A percentile compares a stretch with the other conserved stretches of the same genome.
Evolutionary conservation across 176 grass and related monocot species (phyloP).

Genomic region (Cenchrus americanus): DNA sequence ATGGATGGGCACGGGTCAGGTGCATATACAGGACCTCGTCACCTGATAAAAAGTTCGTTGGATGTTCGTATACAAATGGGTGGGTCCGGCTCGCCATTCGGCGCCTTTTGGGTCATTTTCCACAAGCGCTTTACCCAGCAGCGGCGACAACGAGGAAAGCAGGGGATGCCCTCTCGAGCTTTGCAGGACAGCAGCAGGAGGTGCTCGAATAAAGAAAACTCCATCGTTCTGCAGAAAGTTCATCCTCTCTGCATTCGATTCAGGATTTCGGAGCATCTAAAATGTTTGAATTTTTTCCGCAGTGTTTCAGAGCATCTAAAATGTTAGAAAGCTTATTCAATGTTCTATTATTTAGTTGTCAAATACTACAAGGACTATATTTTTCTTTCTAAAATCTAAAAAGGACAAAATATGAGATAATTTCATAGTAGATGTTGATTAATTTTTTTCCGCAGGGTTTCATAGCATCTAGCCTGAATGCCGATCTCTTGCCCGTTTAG

Average conservation of each 20-base stretch:
- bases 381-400: too few species aligned
- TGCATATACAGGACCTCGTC: not conserved
- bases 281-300: too few species aligned
- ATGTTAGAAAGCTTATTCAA: too few species aligned
- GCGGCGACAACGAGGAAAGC: constrained; percentile 24
- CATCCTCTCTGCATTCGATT: too few species aligned
- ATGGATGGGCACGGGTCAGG: not conserved
- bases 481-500: not conserved
- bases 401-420: too few species aligned
- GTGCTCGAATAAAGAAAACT: constrained; percentile 16
- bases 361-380: too few species aligned
- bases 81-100: constrained; percentile 12
- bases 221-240: not conserved
- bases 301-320: not conserved
- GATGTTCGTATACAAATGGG: constrained; percentile 23
- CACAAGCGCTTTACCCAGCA: constrained; percentile 20
- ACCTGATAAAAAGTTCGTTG: constrained; percentile 49
- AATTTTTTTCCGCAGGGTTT: too few species aligned
- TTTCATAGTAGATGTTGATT: too few species aligned
- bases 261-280: not conserved
- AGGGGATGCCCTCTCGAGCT: constrained; percentile 34
- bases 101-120: constrained; percentile 38
- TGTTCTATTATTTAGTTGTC: too few species aligned
- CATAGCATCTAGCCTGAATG: not conserved
- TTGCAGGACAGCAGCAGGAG: not conserved